Percentiles rank a stretch among this genome's conserved stretches.
These are phyloP conservation scores for Straminergon stramineum DNA, from an alignment of 225 moss, liverwort and hornwort species.

Conservation along the genomic window DNA sequence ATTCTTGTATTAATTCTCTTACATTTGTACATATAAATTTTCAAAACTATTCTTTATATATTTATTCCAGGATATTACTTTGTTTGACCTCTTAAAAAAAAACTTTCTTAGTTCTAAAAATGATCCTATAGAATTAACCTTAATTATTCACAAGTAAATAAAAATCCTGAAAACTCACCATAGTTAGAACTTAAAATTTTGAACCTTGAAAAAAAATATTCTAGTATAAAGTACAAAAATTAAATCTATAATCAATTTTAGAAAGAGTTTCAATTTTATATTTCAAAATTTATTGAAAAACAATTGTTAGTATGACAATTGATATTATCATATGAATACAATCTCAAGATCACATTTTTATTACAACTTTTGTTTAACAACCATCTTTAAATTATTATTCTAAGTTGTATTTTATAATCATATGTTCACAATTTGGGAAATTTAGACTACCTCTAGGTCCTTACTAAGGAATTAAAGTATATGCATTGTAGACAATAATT, in stretches of 20 bases:
- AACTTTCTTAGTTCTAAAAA: rapidly evolving
- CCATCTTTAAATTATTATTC: not conserved
- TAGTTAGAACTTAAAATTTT: not conserved
- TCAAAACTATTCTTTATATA: not conserved
- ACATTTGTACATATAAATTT: not conserved
- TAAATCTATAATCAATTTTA: not conserved
- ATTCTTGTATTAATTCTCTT: not conserved
- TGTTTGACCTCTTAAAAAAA: not conserved
- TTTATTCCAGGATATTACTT: not conserved
- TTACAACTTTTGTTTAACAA: not conserved
- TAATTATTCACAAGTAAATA: not conserved
- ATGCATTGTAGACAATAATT: not conserved
- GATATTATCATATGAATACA: rapidly evolving
- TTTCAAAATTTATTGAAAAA: not conserved
- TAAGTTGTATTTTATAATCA: not conserved
- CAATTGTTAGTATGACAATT: rapidly evolving
- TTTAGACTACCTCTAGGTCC: rapidly evolving
- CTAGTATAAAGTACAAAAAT: not conserved
- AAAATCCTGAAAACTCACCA: rapidly evolving
- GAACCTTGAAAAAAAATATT: not conserved
- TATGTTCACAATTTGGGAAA: not conserved
- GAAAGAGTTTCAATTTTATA: not conserved
- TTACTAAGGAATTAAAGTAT: not conserved
- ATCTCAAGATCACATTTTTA: not conserved
- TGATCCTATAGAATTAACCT: rapidly evolving